These are phyloP conservation scores for Poteriospumella lacustris DNA, from an alignment of 108 stramenopile species.

Conservation along the genomic window DNA sequence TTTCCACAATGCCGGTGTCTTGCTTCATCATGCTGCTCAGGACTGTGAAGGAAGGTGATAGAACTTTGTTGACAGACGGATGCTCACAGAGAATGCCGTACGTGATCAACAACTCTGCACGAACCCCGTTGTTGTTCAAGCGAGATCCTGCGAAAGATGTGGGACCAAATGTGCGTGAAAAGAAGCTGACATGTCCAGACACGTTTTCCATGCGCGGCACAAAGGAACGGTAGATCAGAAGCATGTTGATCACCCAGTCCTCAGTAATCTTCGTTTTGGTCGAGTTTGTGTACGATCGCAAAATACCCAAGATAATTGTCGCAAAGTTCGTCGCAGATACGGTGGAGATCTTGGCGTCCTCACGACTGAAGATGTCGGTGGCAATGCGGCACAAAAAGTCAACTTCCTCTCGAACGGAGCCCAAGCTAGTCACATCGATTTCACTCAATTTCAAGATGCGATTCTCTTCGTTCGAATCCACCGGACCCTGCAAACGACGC, in stretches of 20 bases:
- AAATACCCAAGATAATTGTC: slow-evolving; percentile 2
- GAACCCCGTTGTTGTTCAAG: slow-evolving; percentile 10
- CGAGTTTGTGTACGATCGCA: neutral
- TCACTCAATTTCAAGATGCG: neutral
- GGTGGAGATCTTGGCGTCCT: neutral
- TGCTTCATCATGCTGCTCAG: neutral
- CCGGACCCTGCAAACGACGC: neutral
- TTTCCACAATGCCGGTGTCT: neutral
- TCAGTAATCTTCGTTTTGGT: neutral
- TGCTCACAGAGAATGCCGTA: neutral
- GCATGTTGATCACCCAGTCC: slow-evolving; percentile 11
- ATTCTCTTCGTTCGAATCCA: neutral
- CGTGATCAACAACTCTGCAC: neutral
- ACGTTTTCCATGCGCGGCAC: neutral
- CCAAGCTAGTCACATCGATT: neutral
- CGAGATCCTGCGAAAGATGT: neutral
- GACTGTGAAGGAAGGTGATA: neutral
- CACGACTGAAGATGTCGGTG: neutral
- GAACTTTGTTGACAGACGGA: neutral
- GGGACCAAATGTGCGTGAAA: slow-evolving; percentile 21
- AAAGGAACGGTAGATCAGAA: neutral
- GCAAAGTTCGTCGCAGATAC: neutral
- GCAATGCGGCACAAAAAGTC: neutral
- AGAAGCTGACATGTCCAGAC: neutral
- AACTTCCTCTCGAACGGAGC: slow-evolving; percentile 1